Evolutionary conservation across 2,329 filamentous ascomycete genomes (phyloP).

Genomic region (Mycosphaerella arachidis): DNA sequence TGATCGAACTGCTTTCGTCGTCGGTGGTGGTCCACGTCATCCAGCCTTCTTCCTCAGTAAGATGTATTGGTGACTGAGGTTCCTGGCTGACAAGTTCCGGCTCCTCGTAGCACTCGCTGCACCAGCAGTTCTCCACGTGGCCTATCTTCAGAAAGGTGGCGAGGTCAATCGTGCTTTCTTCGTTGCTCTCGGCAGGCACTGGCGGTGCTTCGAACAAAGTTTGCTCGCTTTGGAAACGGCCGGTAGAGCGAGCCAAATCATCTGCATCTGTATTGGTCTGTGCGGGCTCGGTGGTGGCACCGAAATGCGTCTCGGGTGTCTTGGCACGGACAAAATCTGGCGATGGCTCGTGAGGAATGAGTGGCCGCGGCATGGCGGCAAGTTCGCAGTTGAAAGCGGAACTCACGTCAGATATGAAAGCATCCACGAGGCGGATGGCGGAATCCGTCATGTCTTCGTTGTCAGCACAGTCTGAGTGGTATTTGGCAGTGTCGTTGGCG

Average conservation of each 20-base stretch:
- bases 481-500: slow-evolving; percentile 18
- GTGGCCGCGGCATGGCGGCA: slow-evolving; percentile 12
- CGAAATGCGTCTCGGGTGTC: neutral
- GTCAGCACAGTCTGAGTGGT: slow-evolving; percentile 2
- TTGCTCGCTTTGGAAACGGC: slow-evolving; percentile 27
- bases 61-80: neutral
- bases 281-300: neutral
- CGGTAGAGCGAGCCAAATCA: slow-evolving; percentile 18
- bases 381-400: slow-evolving; percentile 15
- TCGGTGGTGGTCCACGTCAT: slow-evolving; percentile 17
- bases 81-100: slow-evolving; percentile 19
- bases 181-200: slow-evolving; percentile 7
- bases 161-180: slow-evolving; percentile 21
- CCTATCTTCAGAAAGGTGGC: slow-evolving; percentile 27
- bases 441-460: slow-evolving; percentile 16
- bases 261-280: slow-evolving; percentile 7
- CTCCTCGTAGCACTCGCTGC: slow-evolving; percentile 21
- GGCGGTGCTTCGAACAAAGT: slow-evolving; percentile 20
- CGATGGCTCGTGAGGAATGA: neutral
- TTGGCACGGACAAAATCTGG: neutral
- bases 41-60: slow-evolving; percentile 20
- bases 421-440: slow-evolving; percentile 16
- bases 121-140: slow-evolving; percentile 30
- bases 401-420: slow-evolving; percentile 2
- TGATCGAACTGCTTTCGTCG: slow-evolving; percentile 5